phyloP scores from a whole-genome alignment of 768 basidiomycete species.

The Leccinellum rugosiceps region DNA sequence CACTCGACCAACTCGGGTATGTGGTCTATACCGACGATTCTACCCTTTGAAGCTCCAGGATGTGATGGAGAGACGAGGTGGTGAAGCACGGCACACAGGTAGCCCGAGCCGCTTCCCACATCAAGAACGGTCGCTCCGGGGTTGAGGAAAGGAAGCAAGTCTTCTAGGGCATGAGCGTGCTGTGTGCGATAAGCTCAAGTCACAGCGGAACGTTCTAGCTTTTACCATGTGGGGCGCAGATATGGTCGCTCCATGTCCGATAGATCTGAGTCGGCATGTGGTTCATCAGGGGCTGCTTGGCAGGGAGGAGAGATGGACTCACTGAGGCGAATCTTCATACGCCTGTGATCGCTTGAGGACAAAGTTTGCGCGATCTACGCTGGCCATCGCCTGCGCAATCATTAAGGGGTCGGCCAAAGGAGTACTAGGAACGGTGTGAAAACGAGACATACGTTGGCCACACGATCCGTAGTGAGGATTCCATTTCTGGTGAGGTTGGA shows the following conservation, averaged over 20 bases:
- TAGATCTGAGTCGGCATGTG: constrained; percentile 43
- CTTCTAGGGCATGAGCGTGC: constrained; percentile 85
- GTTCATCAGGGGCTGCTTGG: not conserved
- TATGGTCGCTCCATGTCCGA: constrained; percentile 88
- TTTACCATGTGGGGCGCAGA: constrained; percentile 95
- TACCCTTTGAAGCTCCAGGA: constrained; percentile 35
- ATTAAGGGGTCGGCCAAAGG: not conserved
- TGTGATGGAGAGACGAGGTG: constrained; percentile 51
- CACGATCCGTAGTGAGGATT: constrained; percentile 54
- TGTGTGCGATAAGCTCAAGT: constrained; percentile 23
- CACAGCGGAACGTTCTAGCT: not conserved
- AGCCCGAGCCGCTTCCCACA: constrained; percentile 87
- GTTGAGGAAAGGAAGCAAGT: constrained; percentile 67
- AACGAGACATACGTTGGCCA: constrained; percentile 47
- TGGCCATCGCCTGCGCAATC: constrained; percentile 56
- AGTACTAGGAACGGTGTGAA: not conserved
- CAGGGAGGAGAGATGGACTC: constrained; percentile 29
- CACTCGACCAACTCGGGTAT: constrained; percentile 72
- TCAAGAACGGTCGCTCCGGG: constrained; percentile 80
- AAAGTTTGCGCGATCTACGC: constrained; percentile 69
- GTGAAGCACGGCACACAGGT: constrained; percentile 78
- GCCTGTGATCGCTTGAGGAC: constrained; percentile 50
- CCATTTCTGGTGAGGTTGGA: constrained; percentile 54
- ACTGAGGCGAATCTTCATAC: constrained; percentile 81
- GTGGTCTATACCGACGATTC: constrained; percentile 90